Base-by-base conservation (phyloP, 78 protist genomes). In the Carpediemonas membranifera region DNA sequence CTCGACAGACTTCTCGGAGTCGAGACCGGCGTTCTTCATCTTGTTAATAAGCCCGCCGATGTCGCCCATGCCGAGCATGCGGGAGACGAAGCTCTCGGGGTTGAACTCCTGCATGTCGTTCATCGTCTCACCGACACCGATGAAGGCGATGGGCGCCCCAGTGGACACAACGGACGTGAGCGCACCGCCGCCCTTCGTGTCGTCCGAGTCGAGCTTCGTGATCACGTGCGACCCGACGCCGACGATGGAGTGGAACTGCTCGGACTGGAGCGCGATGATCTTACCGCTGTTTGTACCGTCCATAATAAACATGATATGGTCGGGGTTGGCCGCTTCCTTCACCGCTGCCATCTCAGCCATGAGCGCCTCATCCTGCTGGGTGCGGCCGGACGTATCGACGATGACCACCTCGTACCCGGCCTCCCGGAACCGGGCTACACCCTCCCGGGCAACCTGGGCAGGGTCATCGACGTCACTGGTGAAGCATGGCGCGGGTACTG, bases 131-230 rank as follows among this genome's bases (percentile, higher is more conserved):
- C 95, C 99, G 30, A 87, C 81, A 93, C 65, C 96, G 61, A 94
- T 79, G 77, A 91, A 94, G n/a, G 79, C 56, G 54, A 94, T 90
- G 57, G 98, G 98, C 15, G 81, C 55, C 27, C 51, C 15, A 7
- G 81, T 68, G 2, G 74, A 68, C 30, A 57, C 69, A 39, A 64
- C 69, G 16, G 81, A 51, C 13, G 53, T 34, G n/a, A 74, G n/a
- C 24, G 77, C 77, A 34, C 77, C 77, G 34, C 99, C 99, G n/a
- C 99, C 99, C 78, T 90, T 91, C 34, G 98, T 91, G 74, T 92
- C 87, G 52, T 96, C 97, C n/a, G n/a, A n/a, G 59, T 96, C 99
- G 57, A 96, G 61, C 79, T 96, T 96, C 11, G 99, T 96, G 47
- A 96, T 80, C 78, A 96, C 86, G 59, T 87, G 88, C 0, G 93